Conservation (phyloP, 1,284 basidiomycete genomes). For the Kalmanozyma brasiliensis region DNA sequence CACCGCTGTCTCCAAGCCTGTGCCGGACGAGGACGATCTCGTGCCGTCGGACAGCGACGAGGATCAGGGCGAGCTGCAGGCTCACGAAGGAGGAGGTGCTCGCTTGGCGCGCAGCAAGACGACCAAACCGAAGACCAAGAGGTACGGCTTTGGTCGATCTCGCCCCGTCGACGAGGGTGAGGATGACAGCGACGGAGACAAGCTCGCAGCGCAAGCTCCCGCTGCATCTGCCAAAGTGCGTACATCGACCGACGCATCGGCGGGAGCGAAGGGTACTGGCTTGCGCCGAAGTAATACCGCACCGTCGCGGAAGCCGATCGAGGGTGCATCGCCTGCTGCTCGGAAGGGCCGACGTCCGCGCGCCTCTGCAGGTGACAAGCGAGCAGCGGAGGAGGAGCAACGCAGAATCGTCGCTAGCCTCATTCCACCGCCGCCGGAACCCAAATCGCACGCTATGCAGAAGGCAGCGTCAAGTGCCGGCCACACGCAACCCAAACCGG, state of each 20-base stretch:
- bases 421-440: conserved; percentile 42
- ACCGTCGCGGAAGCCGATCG: conserved; percentile 40
- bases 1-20: conserved; percentile 54
- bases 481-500: conserved; percentile 21
- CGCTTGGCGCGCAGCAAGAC: conserved; percentile 48
- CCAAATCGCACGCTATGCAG: conserved; percentile 31
- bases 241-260: conserved; percentile 3
- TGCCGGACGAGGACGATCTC: conserved; percentile 37
- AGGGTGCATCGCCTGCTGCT: conserved; percentile 27
- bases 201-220: conserved; percentile 20
- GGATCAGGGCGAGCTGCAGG: conserved; percentile 61
- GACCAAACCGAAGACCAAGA: conserved; percentile 34
- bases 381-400: conserved; percentile 37
- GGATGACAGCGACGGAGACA: conserved; percentile 24
- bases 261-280: conserved; percentile 22
- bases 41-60: conserved; percentile 66
- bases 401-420: conserved; percentile 41
- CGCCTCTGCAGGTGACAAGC: conserved; percentile 44
- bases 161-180: conserved; percentile 19
- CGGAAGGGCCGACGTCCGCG: conserved; percentile 39
- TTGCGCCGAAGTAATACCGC: conserved; percentile 45
- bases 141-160: conserved; percentile 17
- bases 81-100: conserved; percentile 65
- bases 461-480: conserved; percentile 32
- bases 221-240: conserved; percentile 26